Evolutionary conservation across 2,329 filamentous ascomycete genomes (phyloP).

Genomic region (Moelleriella libera): DNA sequence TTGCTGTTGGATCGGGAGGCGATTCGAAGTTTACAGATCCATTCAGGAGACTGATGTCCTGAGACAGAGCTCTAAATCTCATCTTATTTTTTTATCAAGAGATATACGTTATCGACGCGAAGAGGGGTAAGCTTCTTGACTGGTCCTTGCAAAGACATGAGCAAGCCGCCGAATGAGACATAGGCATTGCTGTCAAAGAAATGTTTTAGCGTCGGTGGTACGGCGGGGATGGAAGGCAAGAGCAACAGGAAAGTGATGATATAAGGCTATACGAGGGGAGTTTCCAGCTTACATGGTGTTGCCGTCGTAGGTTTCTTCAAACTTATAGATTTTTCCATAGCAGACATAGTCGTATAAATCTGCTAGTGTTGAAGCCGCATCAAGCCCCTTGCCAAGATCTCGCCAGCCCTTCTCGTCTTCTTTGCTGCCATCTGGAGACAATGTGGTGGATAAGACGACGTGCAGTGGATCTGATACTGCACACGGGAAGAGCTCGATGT

Average conservation of each 20-base stretch:
- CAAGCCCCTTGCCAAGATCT: constrained; percentile 44
- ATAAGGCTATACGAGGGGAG: too few relatives aligned
- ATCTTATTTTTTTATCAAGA: constrained; percentile 69
- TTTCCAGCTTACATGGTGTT: constrained; percentile 56
- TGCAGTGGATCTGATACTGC: constrained; percentile 61
- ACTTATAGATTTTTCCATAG: constrained; percentile 78
- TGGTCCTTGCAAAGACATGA: constrained; percentile 84
- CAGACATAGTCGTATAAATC: constrained; percentile 83
- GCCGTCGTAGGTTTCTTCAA: constrained; percentile 65
- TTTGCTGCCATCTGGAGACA: constrained; percentile 75
- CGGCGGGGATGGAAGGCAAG: not conserved
- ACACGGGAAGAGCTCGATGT: constrained; percentile 81
- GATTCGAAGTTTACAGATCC: too few relatives aligned
- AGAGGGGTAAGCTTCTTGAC: constrained; percentile 90
- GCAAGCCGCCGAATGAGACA: constrained; percentile 80
- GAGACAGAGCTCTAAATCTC: not conserved
- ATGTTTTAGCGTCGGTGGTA: not conserved
- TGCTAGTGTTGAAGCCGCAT: constrained; percentile 47
- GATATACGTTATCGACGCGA: constrained; percentile 85
- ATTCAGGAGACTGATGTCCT: not conserved
- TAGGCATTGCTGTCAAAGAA: constrained; percentile 61
- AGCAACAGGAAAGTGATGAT: not conserved
- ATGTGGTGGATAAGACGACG: constrained; percentile 69
- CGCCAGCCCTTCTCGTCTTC: constrained; percentile 71
- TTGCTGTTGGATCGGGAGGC: too few relatives aligned